Base-by-base conservation (phyloP, 2,329 filamentous ascomycete species). In the Tolypocladium capitatum region DNA sequence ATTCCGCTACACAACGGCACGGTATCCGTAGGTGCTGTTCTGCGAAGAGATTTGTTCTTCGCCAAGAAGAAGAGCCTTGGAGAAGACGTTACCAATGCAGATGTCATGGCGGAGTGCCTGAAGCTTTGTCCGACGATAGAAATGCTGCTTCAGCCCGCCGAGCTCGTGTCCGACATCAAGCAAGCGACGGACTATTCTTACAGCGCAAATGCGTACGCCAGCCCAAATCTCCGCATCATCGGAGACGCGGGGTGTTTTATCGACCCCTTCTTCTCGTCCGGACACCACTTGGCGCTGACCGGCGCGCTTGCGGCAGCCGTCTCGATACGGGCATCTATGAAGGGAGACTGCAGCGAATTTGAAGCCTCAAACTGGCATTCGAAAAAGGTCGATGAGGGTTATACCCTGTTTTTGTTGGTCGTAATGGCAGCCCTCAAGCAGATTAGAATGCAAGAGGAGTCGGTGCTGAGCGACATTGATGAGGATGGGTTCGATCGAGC, bases 231-330 rank as follows among this genome's bases (percentile, higher is more conserved):
- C n/a, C 69, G 70, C 18, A 62, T 73, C 14, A 63, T 57, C 6
- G 71, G 71, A 2, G 71, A 75, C 49, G 71, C 71, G 0, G 71
- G 68, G 1, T 68, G 64, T 51, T 74, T 74, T 51, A 71, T 74
- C 49, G 71, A 74, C 48, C 70, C 70, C 0, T 67, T 63, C 49
- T 75, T 74, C 57, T 71, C 68, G 0, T 74, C 70, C 0, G 71
- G 71, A 9, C 62, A 70, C 4, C 71, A 75, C 50, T 56, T 75
- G 1, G 72, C 72, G 1, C 34, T 74, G 0, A 50, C 59, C 0
- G 58, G 64, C n/a, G 71, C 58, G 4, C 61, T 76, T 0, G 68
- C 71, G 1, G 71, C 73, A 0, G 71, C 70, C 1, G 59, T 58
- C 1, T 69, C 71, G 0, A 72, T 75, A n/a, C 53, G 55, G 4